Evolutionary conservation across 768 basidiomycete species (phyloP).

Genomic region (Pleurotus citrinopileatus): DNA sequence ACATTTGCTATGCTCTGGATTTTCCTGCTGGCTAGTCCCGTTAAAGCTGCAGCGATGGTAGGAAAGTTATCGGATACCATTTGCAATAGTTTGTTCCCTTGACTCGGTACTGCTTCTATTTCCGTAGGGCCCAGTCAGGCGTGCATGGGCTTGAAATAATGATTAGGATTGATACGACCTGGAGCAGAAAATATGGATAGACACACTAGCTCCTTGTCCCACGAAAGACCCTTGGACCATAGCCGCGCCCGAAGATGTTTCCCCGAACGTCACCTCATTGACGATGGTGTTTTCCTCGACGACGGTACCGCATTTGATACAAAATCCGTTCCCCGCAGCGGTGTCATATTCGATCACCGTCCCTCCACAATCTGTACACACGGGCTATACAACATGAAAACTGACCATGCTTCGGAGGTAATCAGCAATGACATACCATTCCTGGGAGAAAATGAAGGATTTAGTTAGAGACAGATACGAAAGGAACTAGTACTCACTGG

Average conservation of each 20-base stretch:
- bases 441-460: background rate
- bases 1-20: conserved; percentile 82
- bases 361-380: conserved; percentile 77
- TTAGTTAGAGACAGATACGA: background rate
- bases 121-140: conserved; percentile 80
- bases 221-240: conserved; percentile 96
- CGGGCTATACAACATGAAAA: conserved; percentile 35
- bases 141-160: conserved; percentile 61
- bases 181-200: background rate
- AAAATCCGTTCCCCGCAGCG: conserved; percentile 83
- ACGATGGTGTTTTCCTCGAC: conserved; percentile 93
- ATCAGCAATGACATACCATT: conserved; percentile 12
- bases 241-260: conserved; percentile 87
- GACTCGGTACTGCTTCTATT: conserved; percentile 79
- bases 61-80: conserved; percentile 48
- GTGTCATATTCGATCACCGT: conserved; percentile 84
- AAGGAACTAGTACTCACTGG: background rate
- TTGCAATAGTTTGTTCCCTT: conserved; percentile 87
- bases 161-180: conserved; percentile 7
- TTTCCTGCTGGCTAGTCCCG: conserved; percentile 63
- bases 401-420: background rate
- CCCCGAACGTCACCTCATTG: conserved; percentile 93
- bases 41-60: background rate
- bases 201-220: conserved; percentile 85
- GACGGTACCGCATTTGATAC: conserved; percentile 83